A percentile compares a stretch with the other conserved stretches of the same genome.
These are phyloP conservation scores for Rhizophagus sp. DNA, from an alignment of 192 early-diverging fungal species.

Conservation along the genomic window DNA sequence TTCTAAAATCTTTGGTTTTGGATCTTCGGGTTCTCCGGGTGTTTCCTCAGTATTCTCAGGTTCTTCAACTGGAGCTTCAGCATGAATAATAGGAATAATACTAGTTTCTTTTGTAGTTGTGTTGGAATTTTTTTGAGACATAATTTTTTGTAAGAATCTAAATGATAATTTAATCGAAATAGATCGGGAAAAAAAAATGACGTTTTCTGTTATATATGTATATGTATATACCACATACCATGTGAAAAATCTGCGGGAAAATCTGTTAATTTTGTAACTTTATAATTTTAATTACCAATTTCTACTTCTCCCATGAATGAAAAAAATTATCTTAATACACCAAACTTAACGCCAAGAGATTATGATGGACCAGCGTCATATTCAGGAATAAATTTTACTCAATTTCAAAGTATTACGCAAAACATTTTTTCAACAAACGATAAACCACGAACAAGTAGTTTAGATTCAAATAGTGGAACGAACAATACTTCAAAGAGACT, in stretches of 20 bases:
- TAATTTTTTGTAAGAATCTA: not conserved
- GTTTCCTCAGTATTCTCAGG: constrained; percentile 42
- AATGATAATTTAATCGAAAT: too few relatives aligned
- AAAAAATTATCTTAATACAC: not conserved
- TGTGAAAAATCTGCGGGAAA: too few relatives aligned
- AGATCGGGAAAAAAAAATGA: not conserved
- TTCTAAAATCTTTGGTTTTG: constrained; percentile 59
- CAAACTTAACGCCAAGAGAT: not conserved
- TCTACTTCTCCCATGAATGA: not conserved
- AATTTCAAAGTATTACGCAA: not conserved
- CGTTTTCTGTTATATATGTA: too few relatives aligned
- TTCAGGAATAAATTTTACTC: not conserved
- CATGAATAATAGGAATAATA: constrained; percentile 64
- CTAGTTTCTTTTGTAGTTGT: not conserved
- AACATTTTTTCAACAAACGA: not conserved
- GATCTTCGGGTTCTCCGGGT: constrained; percentile 61
- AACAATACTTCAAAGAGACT: constrained; percentile 26
- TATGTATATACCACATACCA: too few relatives aligned
- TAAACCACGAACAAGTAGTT: not conserved
- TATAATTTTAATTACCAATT: not conserved
- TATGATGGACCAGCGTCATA: not conserved
- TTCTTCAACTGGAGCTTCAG: constrained; percentile 54
- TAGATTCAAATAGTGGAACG: not conserved
- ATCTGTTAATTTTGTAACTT: not conserved
- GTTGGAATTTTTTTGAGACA: not conserved